phyloP scores from a whole-genome alignment of 164 flowering plant genomes.

The Liquidambar formosana region DNA sequence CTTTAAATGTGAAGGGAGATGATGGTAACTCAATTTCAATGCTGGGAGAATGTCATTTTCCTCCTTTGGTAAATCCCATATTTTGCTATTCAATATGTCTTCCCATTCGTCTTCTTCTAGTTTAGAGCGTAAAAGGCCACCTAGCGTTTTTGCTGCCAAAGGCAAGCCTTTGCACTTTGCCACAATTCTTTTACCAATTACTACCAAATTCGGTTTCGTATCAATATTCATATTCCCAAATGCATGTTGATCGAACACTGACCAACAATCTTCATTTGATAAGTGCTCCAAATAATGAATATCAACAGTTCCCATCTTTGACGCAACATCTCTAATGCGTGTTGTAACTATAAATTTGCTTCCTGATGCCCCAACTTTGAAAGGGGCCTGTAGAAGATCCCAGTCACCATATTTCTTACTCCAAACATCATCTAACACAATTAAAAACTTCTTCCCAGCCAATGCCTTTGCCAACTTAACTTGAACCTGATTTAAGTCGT shows the following conservation, averaged over 20 bases:
- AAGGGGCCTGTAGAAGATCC: slow-evolving; percentile 1
- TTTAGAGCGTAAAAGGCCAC: background rate
- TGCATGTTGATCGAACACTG: background rate
- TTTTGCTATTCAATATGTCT: slow-evolving; percentile 9
- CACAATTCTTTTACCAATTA: background rate
- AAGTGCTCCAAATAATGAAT: slow-evolving; percentile 7
- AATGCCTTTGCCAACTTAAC: background rate
- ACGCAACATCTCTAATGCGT: background rate
- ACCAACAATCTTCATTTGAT: slow-evolving; percentile 15
- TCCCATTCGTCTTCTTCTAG: background rate
- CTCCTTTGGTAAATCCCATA: slow-evolving; percentile 13
- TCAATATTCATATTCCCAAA: background rate
- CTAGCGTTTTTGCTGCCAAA: background rate
- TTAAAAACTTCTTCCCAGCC: slow-evolving; percentile 9
- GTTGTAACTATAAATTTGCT: slow-evolving; percentile 15
- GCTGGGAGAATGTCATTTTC: slow-evolving; percentile 12
- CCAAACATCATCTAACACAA: slow-evolving; percentile 23
- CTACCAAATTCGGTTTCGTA: background rate
- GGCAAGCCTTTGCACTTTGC: background rate
- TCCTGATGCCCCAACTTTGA: slow-evolving; percentile 7
- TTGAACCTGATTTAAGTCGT: slow-evolving; percentile 15
- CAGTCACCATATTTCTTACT: slow-evolving; percentile 7
- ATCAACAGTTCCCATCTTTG: slow-evolving; percentile 5
- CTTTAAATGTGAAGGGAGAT: slow-evolving; percentile 27
- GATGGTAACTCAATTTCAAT: slow-evolving; percentile 20